phyloP scores from a whole-genome alignment of 345 rosid genomes.

The Rhizophora mangle region DNA sequence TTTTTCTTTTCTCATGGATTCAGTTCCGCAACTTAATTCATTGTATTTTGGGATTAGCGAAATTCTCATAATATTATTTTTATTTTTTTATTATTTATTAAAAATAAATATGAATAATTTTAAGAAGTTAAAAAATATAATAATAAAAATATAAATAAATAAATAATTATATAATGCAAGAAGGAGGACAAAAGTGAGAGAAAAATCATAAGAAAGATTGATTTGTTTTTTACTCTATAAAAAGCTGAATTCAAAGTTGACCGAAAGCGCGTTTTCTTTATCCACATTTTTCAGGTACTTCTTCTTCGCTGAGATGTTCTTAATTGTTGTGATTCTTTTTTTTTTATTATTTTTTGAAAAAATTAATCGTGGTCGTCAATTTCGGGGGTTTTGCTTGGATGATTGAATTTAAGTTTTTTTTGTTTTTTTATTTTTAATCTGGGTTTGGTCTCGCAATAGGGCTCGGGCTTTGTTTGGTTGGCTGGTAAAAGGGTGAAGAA shows the following conservation, averaged over 20 bases:
- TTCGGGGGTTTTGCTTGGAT: neutral
- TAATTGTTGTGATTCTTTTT: neutral
- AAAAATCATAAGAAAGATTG: neutral
- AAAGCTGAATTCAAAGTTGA: neutral
- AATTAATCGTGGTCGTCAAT: neutral
- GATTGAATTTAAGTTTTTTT: neutral
- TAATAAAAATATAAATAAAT: too few species aligned
- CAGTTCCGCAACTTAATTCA: too few species aligned
- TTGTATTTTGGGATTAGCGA: too few species aligned
- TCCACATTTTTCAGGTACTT: neutral
- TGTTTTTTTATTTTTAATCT: neutral
- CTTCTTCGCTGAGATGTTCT: neutral
- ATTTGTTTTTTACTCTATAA: neutral
- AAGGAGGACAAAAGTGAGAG: neutral
- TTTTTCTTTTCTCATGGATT: too few species aligned
- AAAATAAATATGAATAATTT: too few species aligned
- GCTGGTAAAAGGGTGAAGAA: neutral
- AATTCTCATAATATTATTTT: too few species aligned
- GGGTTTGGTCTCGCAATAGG: neutral
- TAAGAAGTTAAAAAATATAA: too few species aligned
- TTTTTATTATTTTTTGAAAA: neutral
- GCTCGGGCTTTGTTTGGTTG: conserved; percentile 1
- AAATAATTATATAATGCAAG: too few species aligned
- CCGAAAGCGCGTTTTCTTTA: neutral
- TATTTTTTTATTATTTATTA: too few species aligned